Base-by-base conservation (phyloP, 192 early-diverging fungal species). In the Rhizophagus clarus region DNA sequence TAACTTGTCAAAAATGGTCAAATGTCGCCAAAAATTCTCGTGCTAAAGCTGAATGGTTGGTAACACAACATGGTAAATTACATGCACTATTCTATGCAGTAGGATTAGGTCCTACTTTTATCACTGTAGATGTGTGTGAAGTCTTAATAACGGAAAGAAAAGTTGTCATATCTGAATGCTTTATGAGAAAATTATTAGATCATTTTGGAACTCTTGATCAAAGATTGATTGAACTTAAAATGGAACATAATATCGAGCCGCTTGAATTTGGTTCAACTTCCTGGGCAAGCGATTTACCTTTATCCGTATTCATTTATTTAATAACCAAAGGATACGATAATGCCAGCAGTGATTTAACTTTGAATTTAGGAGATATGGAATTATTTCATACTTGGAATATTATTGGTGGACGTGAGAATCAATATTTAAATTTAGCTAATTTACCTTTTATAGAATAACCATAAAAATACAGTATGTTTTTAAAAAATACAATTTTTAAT, bases 71-170 rank as follows among this genome's bases (percentile, higher is more conserved):
- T 34, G 75, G 75, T 1, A 77, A 37, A 40, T 26, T 34, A 22
- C 37, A 77, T 24, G 61, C 75, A n/a, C n/a, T 62, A 1, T 77
- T 77, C 24, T 62, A 77, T 42, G 75, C 75, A 6, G 62, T 77
- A 29, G 66, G 75, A 63, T 28, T 77, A 3, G 75, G 62, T 6
- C 37, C 60, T 5, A 11, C 61, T 61, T 62, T 64, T 64, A n/a
- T 64, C 7, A 34, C 66, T 26, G 3, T 66, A 14, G 2, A 14
- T n/a, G n/a, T 77, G 2, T 17, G 26, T 17, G 10, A 28, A 15
- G 4, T 8, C 28, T 6, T 56, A 10, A n/a, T 66, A 45, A 37
- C 3, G 20, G 11, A 9, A 8, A 42, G 26, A 11, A 28, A 60
- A 20, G 56, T 15, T 9, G 15, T 61, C 20, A 5, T 75, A 11